Percentiles rank a stretch among this genome's conserved stretches.
phyloP scores from a whole-genome alignment of 2,329 filamentous ascomycete species.

The Gnomoniopsis smithogilvyi region DNA sequence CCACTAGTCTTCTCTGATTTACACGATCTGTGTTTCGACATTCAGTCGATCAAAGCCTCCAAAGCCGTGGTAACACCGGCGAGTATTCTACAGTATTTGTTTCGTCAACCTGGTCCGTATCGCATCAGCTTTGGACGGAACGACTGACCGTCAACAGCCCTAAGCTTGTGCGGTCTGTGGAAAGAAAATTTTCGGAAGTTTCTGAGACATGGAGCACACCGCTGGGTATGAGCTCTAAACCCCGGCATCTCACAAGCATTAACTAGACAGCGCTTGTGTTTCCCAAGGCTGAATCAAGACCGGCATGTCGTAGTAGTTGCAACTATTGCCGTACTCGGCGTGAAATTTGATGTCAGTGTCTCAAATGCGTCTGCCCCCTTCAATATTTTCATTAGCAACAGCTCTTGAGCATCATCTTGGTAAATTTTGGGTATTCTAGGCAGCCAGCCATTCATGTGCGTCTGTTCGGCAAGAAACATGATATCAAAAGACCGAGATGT shows the following conservation, averaged over 20 bases:
- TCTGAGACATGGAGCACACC: constrained; percentile 7
- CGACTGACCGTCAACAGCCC: neutral
- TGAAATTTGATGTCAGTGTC: neutral
- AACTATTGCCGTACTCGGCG: neutral
- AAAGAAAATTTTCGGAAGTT: neutral
- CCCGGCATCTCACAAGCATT: neutral
- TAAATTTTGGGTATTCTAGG: neutral
- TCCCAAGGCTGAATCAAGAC: neutral
- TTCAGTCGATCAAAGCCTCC: neutral
- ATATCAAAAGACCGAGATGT: neutral
- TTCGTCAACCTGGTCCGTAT: neutral
- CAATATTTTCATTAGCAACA: too few species aligned
- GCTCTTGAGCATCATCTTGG: neutral
- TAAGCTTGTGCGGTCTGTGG: neutral
- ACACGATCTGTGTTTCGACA: constrained; percentile 5
- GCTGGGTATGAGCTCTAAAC: neutral
- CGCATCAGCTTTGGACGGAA: neutral
- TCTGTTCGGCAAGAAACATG: neutral
- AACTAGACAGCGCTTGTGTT: neutral
- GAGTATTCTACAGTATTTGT: neutral
- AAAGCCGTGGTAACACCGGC: constrained; percentile 4
- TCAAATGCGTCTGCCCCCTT: too few species aligned
- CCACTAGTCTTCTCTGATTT: constrained; percentile 1
- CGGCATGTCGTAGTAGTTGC: neutral
- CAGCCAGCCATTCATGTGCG: neutral